A percentile compares a stretch with the other conserved stretches of the same genome.
Evolutionary conservation across 1,284 basidiomycete genomes (phyloP).

Genomic region (Laetiporus sulphureus): DNA sequence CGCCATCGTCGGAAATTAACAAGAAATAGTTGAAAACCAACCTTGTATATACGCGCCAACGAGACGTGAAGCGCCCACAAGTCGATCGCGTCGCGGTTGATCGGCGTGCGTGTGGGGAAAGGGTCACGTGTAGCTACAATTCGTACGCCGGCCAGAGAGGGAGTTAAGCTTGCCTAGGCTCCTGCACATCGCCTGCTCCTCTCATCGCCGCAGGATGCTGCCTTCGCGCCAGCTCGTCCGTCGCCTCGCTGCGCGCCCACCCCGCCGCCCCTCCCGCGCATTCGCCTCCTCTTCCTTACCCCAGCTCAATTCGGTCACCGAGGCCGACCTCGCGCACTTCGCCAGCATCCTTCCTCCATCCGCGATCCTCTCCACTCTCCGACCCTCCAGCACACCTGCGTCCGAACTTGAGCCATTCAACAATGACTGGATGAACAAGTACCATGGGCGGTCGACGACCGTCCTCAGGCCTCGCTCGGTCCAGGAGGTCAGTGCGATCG

Average conservation of each 20-base stretch:
- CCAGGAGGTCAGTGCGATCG: conserved; percentile 81
- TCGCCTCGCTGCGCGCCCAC: conserved; percentile 8
- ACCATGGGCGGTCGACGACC: conserved; percentile 76
- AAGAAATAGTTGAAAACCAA: not conserved
- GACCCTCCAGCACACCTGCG: conserved; percentile 36
- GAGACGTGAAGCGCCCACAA: not conserved
- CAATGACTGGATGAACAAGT: conserved; percentile 98
- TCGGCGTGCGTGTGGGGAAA: not conserved
- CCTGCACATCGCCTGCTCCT: not conserved
- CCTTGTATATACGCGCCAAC: not conserved
- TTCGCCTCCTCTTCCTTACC: conserved; percentile 13
- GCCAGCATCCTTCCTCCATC: conserved; percentile 49
- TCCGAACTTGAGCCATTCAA: conserved; percentile 84
- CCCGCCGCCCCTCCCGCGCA: conserved; percentile 6
- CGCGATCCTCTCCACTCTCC: conserved; percentile 60
- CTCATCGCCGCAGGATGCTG: conserved; percentile 12
- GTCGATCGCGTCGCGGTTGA: not conserved
- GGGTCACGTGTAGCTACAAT: not conserved
- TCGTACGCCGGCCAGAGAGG: not conserved
- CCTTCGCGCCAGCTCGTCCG: conserved; percentile 17
- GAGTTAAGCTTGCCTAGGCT: not conserved
- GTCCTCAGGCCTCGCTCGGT: conserved; percentile 89
- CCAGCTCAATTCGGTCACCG: conserved; percentile 39
- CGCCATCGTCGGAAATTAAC: not conserved
- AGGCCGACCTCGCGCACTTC: conserved; percentile 59